These are phyloP conservation scores for Xylaria sp. DNA, from an alignment of 2,329 filamentous ascomycete genomes.

Conservation along the genomic window DNA sequence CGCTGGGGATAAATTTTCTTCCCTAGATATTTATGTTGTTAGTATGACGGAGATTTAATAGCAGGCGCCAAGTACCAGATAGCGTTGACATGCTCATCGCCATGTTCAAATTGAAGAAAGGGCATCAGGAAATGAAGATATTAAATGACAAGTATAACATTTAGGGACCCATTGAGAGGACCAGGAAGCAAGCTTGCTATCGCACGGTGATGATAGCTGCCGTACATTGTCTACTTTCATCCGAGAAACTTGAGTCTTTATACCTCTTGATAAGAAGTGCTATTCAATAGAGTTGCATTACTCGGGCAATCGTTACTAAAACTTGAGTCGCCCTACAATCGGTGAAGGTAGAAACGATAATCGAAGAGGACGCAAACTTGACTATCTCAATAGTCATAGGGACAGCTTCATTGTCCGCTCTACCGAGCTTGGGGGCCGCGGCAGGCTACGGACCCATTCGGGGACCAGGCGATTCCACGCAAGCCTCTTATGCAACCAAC, in stretches of 20 bases:
- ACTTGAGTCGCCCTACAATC: not conserved
- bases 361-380: too few relatives aligned
- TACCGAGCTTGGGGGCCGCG: slow-evolving; percentile 18
- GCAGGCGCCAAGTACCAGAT: slow-evolving; percentile 13
- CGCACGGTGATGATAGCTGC: not conserved
- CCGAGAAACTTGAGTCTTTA: not conserved
- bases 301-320: not conserved
- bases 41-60: not conserved
- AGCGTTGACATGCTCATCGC: slow-evolving; percentile 20
- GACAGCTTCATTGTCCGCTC: not conserved
- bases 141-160: not conserved
- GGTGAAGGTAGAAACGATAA: not conserved
- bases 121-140: slow-evolving; percentile 1
- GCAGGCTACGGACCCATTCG: slow-evolving; percentile 4
- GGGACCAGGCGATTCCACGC: slow-evolving; percentile 1
- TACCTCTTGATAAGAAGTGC: not conserved
- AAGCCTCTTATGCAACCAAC: slow-evolving; percentile 25
- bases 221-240: not conserved
- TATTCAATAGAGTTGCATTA: not conserved
- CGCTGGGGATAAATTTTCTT: not conserved
- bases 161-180: not conserved
- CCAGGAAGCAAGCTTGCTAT: not conserved
- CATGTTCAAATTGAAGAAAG: too few relatives aligned
- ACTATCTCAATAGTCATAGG: not conserved
- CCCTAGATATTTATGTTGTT: not conserved